phyloP scores from a whole-genome alignment of 1,139 yeast species.

The Geotrichum klebahnii region DNA sequence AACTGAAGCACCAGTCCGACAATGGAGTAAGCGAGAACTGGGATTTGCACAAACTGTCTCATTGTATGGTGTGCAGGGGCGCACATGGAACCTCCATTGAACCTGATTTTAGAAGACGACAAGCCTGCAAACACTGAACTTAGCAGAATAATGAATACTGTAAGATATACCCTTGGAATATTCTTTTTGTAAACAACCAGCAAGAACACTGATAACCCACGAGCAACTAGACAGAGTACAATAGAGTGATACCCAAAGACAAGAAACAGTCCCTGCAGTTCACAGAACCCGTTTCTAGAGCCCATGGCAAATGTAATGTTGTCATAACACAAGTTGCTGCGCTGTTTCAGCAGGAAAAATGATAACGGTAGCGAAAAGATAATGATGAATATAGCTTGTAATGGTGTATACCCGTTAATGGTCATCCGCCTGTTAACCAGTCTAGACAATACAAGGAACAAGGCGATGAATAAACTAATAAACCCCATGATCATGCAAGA shows the following conservation, averaged over 20 bases:
- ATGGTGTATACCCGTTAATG: conserved; percentile 25
- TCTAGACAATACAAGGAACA: conserved; percentile 23
- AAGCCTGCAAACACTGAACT: conserved; percentile 24
- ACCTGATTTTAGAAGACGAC: conserved; percentile 19
- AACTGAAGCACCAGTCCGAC: conserved; percentile 16
- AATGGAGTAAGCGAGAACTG: conserved; percentile 17
- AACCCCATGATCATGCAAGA: conserved; percentile 18
- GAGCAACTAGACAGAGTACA: conserved; percentile 21
- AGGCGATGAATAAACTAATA: conserved; percentile 21
- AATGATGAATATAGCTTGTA: conserved; percentile 25
- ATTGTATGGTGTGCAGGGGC: conserved; percentile 10
- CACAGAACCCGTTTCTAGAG: conserved; percentile 19
- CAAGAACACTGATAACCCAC: conserved; percentile 22
- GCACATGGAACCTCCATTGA: conserved; percentile 19
- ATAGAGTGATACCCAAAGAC: conserved; percentile 24
- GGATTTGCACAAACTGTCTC: conserved; percentile 16
- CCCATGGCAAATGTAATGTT: conserved; percentile 19
- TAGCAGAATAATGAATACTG: conserved; percentile 19
- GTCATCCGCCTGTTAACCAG: conserved; percentile 24
- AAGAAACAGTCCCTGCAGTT: conserved; percentile 24
- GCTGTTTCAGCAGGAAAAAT: conserved; percentile 17
- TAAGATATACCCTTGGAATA: conserved; percentile 21
- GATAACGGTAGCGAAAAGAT: conserved; percentile 21
- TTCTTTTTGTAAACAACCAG: conserved; percentile 21
- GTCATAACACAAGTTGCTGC: conserved; percentile 20